Evolutionary conservation across 1,284 basidiomycete genomes (phyloP).

Genomic region (Xerocomus cyaneibrunnescens): DNA sequence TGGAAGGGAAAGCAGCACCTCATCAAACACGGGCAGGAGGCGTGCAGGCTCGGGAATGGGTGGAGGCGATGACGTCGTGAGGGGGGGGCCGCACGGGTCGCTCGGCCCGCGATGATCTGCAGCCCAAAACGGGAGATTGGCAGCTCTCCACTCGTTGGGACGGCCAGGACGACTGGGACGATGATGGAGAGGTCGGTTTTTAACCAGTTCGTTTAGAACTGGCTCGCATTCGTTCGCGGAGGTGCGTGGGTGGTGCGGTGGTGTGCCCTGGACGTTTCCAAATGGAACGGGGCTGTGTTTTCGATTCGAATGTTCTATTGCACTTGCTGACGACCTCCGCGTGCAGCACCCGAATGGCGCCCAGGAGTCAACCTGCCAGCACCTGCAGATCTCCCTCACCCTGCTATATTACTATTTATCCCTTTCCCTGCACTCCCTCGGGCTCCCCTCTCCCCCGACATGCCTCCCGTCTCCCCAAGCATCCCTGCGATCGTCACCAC

Average conservation of each 20-base stretch:
- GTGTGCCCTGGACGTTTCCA: constrained; percentile 16
- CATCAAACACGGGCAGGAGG: constrained; percentile 22
- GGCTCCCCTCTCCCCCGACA: constrained; percentile 8
- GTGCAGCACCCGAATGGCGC: background rate
- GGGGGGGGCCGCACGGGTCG: too few species aligned
- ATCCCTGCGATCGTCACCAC: constrained; percentile 39
- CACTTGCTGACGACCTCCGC: background rate
- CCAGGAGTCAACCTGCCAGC: too few species aligned
- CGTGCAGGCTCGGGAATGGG: constrained; percentile 13
- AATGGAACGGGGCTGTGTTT: constrained; percentile 33
- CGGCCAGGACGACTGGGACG: background rate
- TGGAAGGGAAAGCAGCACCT: constrained; percentile 9
- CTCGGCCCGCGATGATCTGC: constrained; percentile 27
- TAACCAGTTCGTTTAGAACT: background rate
- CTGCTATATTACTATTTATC: constrained; percentile 4
- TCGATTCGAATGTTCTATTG: constrained; percentile 32
- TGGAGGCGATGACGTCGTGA: constrained; percentile 18
- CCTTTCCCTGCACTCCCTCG: background rate
- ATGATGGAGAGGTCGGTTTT: constrained; percentile 1
- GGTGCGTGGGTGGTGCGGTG: constrained; percentile 15
- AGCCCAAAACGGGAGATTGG: constrained; percentile 24
- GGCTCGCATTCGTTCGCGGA: background rate
- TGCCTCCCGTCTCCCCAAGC: constrained; percentile 22
- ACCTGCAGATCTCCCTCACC: background rate
- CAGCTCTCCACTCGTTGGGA: background rate